Evolutionary conservation across 495 filamentous ascomycete species (phyloP), one percentile per base, ranked within the genome.

Genomic region (Aspergillus nanangensis): DNA sequence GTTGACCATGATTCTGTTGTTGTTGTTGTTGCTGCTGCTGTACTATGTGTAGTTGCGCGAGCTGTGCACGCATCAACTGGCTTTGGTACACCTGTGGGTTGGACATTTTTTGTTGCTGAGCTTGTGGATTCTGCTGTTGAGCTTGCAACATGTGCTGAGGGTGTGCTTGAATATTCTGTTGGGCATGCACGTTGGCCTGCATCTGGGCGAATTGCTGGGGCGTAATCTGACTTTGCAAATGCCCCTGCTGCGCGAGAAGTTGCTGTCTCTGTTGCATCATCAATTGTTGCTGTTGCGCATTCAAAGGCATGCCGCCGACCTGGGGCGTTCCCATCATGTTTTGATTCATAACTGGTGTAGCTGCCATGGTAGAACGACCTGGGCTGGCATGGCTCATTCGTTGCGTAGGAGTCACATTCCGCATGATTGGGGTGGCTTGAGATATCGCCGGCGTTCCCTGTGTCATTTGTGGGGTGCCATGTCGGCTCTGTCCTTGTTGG

Each of bases 401-500:
- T 47, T 84, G 82, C 11, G 81, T 87, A 8, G 84, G 81, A 18
- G 85, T 86, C 20, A 79, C 78, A 25, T 81, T 79, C 47, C 83
- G 81, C 60, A 82, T 82, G 14, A 84, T 79, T 0, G 84, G 80
- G 2, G 82, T 94, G 41, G 74, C 81, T 50, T 86, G 84, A 14
- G 73, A 65, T 74, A 92, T 83, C 46, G 83, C 86, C 11, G 90
- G 90, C 0, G 90, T 94, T 15, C 82, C 78, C 45, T 83, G 85
- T 8, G 79, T 75, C 74, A 94, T 84, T 48, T 88, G 82, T 4
- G 91, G 91, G 5, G 91, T 96, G 10, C 84, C 84, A 27, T 87
- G 83, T 38, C 76, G 70, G 57, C 80, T 82, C 44, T 83, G 79
- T 48, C 85, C 82, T 60, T 91, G 88, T 54, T 94, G 88, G 58